Conservation (phyloP, 2,329 filamentous ascomycete species). For the Epichloe sp. region DNA sequence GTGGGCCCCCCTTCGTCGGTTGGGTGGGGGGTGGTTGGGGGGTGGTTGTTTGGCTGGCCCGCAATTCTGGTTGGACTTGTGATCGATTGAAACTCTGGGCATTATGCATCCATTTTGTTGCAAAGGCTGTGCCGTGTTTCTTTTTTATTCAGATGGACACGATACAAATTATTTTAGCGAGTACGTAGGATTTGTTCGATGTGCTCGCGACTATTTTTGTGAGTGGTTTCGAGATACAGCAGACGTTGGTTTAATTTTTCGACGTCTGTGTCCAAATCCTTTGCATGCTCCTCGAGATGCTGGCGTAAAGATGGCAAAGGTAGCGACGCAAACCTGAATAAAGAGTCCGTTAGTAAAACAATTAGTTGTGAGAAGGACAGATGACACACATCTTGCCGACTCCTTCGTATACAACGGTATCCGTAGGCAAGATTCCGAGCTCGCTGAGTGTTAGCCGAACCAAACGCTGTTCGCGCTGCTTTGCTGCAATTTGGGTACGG, state of each 20-base stretch:
- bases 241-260: constrained; percentile 75
- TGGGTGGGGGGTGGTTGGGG: no score
- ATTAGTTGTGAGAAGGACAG: neutral
- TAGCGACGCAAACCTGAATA: constrained; percentile 69
- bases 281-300: constrained; percentile 62
- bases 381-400: constrained; percentile 82
- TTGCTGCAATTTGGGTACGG: constrained; percentile 68
- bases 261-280: constrained; percentile 65
- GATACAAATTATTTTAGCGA: constrained; percentile 17
- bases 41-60: no score
- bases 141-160: no score
- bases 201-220: constrained; percentile 85
- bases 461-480: constrained; percentile 80
- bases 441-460: constrained; percentile 79
- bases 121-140: no score
- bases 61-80: no score
- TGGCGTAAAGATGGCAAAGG: constrained; percentile 60
- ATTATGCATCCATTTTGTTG: no score
- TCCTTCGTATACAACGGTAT: constrained; percentile 81
- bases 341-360: neutral
- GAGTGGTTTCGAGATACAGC: constrained; percentile 86
- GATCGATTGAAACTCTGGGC: no score
- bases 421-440: constrained; percentile 58
- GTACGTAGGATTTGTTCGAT: constrained; percentile 72
- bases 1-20: neutral